Base-by-base conservation (phyloP, 1,284 basidiomycete species). In the Leccinum subspadiceum region DNA sequence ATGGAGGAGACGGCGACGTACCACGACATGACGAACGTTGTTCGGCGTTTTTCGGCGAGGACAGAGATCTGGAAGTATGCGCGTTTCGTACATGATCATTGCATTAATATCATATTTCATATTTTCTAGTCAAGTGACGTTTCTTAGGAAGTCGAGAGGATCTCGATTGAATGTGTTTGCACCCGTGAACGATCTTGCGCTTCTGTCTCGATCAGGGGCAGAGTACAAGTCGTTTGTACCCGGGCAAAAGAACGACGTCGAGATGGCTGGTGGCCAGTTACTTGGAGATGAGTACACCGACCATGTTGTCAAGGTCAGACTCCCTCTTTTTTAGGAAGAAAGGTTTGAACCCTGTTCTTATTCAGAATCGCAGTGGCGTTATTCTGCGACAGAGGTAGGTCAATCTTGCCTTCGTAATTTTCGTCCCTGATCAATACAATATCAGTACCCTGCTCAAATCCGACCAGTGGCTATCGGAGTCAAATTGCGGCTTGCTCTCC, bases 231-330 rank as follows among this genome's bases (percentile, higher is more conserved):
- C 83, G 0, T 71, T 87, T 48, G 75, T 88, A 29, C 79, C 86
- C 31, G 86, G 87, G 15, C 84, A 82, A 70, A 84, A 82, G 72
- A 91, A 92, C 59, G 87, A 94, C 61, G 79, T 93, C 2, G 87
- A 90, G 12, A 84, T 94, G 56, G 76, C 89, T 12, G 95, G 94
- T 20, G 93, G 92, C 0, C 90, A 90, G 68, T 85, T 96, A 26
- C 79, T 96, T 2, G 95, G 94, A 13, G 94, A 96, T 70, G 95
- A 98, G 72, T 98, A 94, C 79, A 93, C 93, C 4, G 92, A 93
- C 57, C 92, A 95, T 71, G 93, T 98, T 41, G 87, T 98, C 46
- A 91, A 91, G 80, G 91, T 90, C 56, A 52, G 78, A 59, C 46
- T 15, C 20, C 10, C 46, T 37, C 53, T 46, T 2, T 54, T 39